Percentiles rank a stretch among this genome's conserved stretches.
Conservation (phyloP, 768 basidiomycete genomes). For the Lentinula sp. region DNA sequence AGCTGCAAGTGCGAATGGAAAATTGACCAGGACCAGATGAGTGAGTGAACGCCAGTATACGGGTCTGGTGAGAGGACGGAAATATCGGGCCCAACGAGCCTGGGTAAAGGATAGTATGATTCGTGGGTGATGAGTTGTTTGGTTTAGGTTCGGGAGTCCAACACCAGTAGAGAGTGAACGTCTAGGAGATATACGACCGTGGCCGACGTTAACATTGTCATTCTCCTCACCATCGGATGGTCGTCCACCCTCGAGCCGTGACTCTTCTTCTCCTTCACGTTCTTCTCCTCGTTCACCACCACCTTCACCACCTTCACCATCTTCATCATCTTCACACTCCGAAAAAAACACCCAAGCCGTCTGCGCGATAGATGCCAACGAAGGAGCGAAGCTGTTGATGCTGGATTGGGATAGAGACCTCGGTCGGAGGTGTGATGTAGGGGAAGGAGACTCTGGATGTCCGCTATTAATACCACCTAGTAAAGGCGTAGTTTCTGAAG, state of each 20-base stretch:
- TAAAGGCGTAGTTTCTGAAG: slow-evolving; percentile 44
- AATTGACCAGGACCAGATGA: slow-evolving; percentile 69
- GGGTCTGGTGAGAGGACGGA: slow-evolving; percentile 47
- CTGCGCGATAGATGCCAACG: slow-evolving; percentile 61
- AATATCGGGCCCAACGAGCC: slow-evolving; percentile 48
- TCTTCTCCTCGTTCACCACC: too few species aligned
- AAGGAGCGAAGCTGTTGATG: slow-evolving; percentile 51
- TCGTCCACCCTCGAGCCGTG: too few species aligned
- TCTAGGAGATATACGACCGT: neutral
- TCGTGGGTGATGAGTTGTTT: neutral
- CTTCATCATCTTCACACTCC: slow-evolving; percentile 32
- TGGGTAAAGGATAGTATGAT: slow-evolving; percentile 22
- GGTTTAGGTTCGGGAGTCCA: neutral
- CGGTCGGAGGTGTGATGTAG: slow-evolving; percentile 25
- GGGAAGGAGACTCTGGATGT: slow-evolving; percentile 7
- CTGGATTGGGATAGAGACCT: slow-evolving; percentile 58
- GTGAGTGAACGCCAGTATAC: slow-evolving; percentile 64
- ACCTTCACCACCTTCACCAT: slow-evolving; percentile 3
- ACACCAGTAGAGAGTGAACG: too few species aligned
- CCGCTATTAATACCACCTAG: slow-evolving; percentile 21
- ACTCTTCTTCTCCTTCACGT: slow-evolving; percentile 6
- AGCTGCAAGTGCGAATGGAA: slow-evolving; percentile 70
- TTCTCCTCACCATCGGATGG: too few species aligned
- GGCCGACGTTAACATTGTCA: neutral
- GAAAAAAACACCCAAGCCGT: slow-evolving; percentile 67